A percentile compares a stretch with the other conserved stretches of the same genome.
phyloP scores from a whole-genome alignment of 371 early-diverging fungal species.

The Zychaea mexicana region DNA sequence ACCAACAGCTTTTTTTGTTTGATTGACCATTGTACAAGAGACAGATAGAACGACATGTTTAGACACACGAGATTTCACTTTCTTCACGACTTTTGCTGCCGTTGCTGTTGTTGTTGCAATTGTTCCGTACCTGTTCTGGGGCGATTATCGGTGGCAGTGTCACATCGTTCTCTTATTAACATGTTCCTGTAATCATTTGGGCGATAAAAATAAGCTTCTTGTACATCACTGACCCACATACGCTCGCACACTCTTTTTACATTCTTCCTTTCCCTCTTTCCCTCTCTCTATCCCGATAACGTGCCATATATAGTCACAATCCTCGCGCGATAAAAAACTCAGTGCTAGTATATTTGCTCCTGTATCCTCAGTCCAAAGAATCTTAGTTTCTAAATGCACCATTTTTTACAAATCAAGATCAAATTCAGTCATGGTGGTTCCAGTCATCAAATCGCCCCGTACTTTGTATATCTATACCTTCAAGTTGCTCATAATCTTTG shows the following conservation, averaged over 20 bases:
- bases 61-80: background rate
- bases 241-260: background rate
- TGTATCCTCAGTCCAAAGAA: constrained; percentile 90
- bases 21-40: too few relatives aligned
- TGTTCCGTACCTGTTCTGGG: background rate
- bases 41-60: background rate
- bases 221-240: too few relatives aligned
- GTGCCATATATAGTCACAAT: constrained; percentile 84
- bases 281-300: constrained; percentile 4
- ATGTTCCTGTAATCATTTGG: background rate
- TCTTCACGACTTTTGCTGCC: too few relatives aligned
- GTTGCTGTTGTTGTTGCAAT: too few relatives aligned
- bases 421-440: too few relatives aligned
- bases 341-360: constrained; percentile 83
- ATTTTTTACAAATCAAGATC: too few relatives aligned
- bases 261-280: background rate
- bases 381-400: constrained; percentile 71
- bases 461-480: constrained; percentile 66
- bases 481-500: constrained; percentile 77
- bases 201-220: too few relatives aligned
- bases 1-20: background rate
- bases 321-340: constrained; percentile 86
- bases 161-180: background rate
- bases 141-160: background rate
- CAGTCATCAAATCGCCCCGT: too few relatives aligned